Percentiles rank a stretch among this genome's conserved stretches.
phyloP scores from a whole-genome alignment of 2,329 filamentous ascomycete species.

The Xylaria sp. region DNA sequence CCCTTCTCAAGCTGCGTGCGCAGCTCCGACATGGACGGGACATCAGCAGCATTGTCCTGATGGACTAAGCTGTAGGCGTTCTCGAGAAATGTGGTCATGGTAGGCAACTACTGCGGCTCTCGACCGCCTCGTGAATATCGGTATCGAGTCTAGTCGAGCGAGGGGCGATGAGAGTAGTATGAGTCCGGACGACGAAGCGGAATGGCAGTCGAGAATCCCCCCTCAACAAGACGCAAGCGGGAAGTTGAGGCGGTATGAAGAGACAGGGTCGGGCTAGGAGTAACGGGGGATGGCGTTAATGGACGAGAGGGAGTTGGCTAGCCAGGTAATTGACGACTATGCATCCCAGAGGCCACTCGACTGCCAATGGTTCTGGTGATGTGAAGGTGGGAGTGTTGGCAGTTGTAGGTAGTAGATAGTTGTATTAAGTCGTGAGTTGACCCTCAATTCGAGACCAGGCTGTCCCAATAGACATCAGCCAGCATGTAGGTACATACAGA shows the following conservation, averaged over 20 bases:
- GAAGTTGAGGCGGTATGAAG: conserved; percentile 11
- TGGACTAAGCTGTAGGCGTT: conserved; percentile 96
- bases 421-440: conserved; percentile 21
- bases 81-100: conserved; percentile 94
- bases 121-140: conserved; percentile 36
- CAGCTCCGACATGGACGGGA: conserved; percentile 88
- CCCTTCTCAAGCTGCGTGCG: conserved; percentile 93
- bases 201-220: conserved; percentile 15
- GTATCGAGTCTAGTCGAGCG: conserved; percentile 12
- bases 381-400: neutral
- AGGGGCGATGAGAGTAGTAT: neutral
- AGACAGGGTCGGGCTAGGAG: conserved; percentile 10
- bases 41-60: conserved; percentile 94
- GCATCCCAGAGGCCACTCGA: conserved; percentile 33
- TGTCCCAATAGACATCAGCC: conserved; percentile 24
- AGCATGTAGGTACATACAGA: conserved; percentile 8
- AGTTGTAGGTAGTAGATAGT: neutral
- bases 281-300: conserved; percentile 23
- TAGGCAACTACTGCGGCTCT: conserved; percentile 45
- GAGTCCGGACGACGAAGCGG: neutral
- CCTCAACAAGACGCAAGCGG: conserved; percentile 8
- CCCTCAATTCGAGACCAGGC: conserved; percentile 28
- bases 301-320: conserved; percentile 30
- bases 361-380: conserved; percentile 11
- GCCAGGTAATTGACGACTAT: conserved; percentile 33